Base-by-base conservation (phyloP, 176 grass and related monocot genomes). In the Lolium rigidum region DNA sequence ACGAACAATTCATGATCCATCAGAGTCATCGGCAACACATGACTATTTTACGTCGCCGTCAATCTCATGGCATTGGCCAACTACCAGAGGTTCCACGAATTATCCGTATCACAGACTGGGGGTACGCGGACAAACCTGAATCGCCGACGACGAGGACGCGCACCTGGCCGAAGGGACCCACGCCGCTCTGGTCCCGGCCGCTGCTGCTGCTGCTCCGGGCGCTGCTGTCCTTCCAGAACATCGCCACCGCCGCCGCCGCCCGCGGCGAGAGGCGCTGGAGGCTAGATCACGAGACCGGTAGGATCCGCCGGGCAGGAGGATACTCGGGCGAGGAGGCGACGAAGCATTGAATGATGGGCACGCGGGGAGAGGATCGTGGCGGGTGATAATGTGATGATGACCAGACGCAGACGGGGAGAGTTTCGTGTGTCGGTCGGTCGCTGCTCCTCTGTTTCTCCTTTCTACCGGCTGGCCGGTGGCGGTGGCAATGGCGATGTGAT, bases 61-160 rank as follows among this genome's bases (percentile, higher is more conserved):
- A 17, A 60, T 64, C 72, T 37, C 2, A 10, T 13, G 17, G 8
- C 52, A 11, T 62, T 68, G 6, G 49, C 52, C 69, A 61, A n/a
- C 20, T 4, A 17, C 25, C 50, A 81, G 63, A 70, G 78, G 77
- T 50, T 54, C 26, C 47, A 89, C 41, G 48, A 73, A 47, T 35
- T 35, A 13, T 11, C 48, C 48, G 48, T 50, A 17, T 12, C 39
- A 52, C 35, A 26, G 70, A 44, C 67, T 17, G 1, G 38, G 11
- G 67, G 52, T 41, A 26, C 2, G 35, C 49, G 35, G 18, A 49
- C 69, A 22, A 39, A 94, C 94, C 94, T 91, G 92, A 94, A 91
- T 99, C 97, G 20, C 97, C 97, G 41, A 96, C 90, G 71, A 99
- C 79, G 83, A 99, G 94, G 70, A 99, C 92, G 37, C 97, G 91